Percentiles rank a stretch among this genome's conserved stretches.
phyloP scores from a whole-genome alignment of 371 early-diverging fungal genomes.

The Mortierella sp. region DNA sequence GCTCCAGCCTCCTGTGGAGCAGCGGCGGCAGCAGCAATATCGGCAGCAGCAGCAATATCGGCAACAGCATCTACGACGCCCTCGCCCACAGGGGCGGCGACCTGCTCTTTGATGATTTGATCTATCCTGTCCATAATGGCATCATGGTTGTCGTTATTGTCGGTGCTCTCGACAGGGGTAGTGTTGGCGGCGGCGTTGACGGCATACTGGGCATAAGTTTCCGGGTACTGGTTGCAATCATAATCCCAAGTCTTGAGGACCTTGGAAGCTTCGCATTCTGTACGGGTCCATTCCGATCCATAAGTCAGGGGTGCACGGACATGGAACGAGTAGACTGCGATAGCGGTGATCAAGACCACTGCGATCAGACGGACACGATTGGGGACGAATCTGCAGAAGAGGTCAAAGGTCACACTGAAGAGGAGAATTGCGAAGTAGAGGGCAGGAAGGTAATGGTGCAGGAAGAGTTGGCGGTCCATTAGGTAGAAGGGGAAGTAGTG shows the following conservation, averaged over 20 bases:
- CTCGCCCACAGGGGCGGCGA: neutral
- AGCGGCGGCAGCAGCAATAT: neutral
- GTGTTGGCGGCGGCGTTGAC: slow-evolving; percentile 4
- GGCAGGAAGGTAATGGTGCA: slow-evolving; percentile 96
- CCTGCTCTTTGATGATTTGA: neutral
- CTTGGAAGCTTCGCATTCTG: slow-evolving; percentile 35
- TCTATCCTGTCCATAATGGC: neutral
- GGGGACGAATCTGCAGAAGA: slow-evolving; percentile 70
- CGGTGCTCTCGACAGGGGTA: neutral
- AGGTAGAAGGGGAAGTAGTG: slow-evolving; percentile 96
- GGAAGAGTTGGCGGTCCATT: slow-evolving; percentile 92
- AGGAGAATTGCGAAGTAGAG: slow-evolving; percentile 85
- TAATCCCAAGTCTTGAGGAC: slow-evolving; percentile 37
- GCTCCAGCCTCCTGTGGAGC: neutral
- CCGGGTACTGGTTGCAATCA: slow-evolving; percentile 38
- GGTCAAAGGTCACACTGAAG: slow-evolving; percentile 77
- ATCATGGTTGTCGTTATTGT: neutral
- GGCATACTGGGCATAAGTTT: slow-evolving; percentile 16
- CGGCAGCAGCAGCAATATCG: neutral
- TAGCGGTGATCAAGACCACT: slow-evolving; percentile 60
- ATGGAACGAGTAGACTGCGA: slow-evolving; percentile 64
- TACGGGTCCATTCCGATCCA: slow-evolving; percentile 63
- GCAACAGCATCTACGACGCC: neutral
- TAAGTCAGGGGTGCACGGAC: slow-evolving; percentile 85
- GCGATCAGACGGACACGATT: slow-evolving; percentile 60